Evolutionary conservation across 129 eudicot genomes (phyloP), one percentile per base, ranked within the genome.

Genomic region (Erigeron canadensis): DNA sequence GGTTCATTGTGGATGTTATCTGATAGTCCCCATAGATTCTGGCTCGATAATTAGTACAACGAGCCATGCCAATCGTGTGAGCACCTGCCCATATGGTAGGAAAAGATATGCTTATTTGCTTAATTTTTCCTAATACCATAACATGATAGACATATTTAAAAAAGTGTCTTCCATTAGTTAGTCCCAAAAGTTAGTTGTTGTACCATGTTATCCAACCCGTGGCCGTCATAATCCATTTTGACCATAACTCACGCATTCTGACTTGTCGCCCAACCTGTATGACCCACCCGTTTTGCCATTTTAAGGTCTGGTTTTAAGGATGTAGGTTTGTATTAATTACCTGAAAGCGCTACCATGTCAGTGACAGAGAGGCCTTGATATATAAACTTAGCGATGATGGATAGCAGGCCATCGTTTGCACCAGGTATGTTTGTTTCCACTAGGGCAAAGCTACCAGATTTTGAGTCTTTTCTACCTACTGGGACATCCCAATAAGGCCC

Each of bases 401-500:
- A 89, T 15, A 92, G 60, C 59, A 92, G 79, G 6, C 95, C 86
- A 1, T 86, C 88, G 34, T 89, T 80, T 21, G 95, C 86, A 18
- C 51, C 82, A 0, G 98, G 98, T 53, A 92, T 65, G 67, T 92
- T 89, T 11, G 83, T 43, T 16, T 77, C 81, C 18, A 78, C 77
- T 5, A 81, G 84, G 6, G 72, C 96, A 73, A 75, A 79, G 71
- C 84, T 76, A 60, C 86, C 94, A 0, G 82, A 79, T 79, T 79
- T 85, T 1, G 98, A 83, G 86, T 92, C 98, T 48, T 89, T 92
- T 74, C 96, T 80, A 8, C 98, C 98, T 17, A 83, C 58, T 1
- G 91, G 91, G 41, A 92, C 98, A 62, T 84, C 81, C 98, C 98
- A 92, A 68, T 86, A 89, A 28, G 98, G 98, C 51, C 98, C 98